Base-by-base conservation (phyloP, 768 basidiomycete species). In the Leccinum rimulosum region DNA sequence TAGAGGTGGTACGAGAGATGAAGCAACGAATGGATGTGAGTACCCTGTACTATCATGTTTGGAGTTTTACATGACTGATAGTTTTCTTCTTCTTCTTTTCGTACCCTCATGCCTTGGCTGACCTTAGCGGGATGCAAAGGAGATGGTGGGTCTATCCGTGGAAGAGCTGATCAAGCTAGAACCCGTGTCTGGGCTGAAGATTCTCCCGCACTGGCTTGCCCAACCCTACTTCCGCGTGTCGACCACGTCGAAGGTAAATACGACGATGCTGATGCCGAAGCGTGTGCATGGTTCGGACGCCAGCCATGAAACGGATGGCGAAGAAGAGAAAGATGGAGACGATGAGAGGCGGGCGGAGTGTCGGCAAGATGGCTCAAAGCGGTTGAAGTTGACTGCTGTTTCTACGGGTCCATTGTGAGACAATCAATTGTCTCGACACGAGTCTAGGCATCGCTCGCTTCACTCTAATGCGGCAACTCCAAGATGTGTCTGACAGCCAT, bases 151-250 rank as follows among this genome's bases (percentile, higher is more conserved):
- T 27, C 61, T 65, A 35, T 45, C 72, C 0, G 30, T 73, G 15
- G 74, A 76, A 53, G 77, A 78, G 35, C 60, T 83, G 25, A 67
- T 81, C 38, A 70, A 61, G 19, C 53, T 78, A 2, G 82, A 87
- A 28, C 69, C 76, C 4, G 66, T 62, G 50, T 83, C 81, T 0
- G 83, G 84, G 6, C 70, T 87, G 45, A 77, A 77, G 45, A 61
- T 77, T 0, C 73, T 91, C 6, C 89, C 89, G 0, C 81, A 84
- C 64, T 91, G 88, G 84, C 77, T 87, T 22, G 81, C 83, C 12
- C 90, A 93, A 68, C 89, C 90, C 1, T 85, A 88, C 64, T 79
- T 88, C 61, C 70, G 70, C n/a, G 31, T 50, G 1, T 48, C 47
- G 31, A 3, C 53, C 9, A 17, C 40, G 6, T 11, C 27, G 12